Evolutionary conservation across 345 rosid species (phyloP).

Genomic region (Aethionema arabicum): DNA sequence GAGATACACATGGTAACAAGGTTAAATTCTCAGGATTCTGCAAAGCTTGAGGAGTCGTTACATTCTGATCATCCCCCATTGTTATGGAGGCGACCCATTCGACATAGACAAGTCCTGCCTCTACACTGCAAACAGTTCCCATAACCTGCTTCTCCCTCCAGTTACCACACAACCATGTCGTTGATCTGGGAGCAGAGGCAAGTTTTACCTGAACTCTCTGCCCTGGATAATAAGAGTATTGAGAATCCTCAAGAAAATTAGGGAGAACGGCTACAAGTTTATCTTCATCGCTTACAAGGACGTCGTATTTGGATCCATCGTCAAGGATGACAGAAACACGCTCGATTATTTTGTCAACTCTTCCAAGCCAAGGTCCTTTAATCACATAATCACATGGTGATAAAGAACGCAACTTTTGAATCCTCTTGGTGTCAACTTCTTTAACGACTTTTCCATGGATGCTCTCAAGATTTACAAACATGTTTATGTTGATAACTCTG

Average conservation of each 20-base stretch:
- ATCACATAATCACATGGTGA: slow-evolving; percentile 76
- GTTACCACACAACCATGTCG: slow-evolving; percentile 74
- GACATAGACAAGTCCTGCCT: slow-evolving; percentile 64
- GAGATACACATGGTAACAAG: slow-evolving; percentile 58
- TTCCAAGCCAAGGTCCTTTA: slow-evolving; percentile 80
- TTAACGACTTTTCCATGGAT: slow-evolving; percentile 50
- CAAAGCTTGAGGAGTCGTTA: slow-evolving; percentile 48
- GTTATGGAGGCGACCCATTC: slow-evolving; percentile 77
- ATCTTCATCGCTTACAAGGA: slow-evolving; percentile 54
- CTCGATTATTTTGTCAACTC: slow-evolving; percentile 64
- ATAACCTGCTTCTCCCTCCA: slow-evolving; percentile 59
- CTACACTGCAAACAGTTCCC: slow-evolving; percentile 71
- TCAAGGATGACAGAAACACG: slow-evolving; percentile 59
- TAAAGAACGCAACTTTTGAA: slow-evolving; percentile 58
- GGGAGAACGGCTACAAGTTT: slow-evolving; percentile 59
- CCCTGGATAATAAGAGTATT: slow-evolving; percentile 72
- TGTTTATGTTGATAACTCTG: slow-evolving; percentile 53
- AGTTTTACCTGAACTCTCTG: slow-evolving; percentile 69
- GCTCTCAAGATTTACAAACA: slow-evolving; percentile 67
- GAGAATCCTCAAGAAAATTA: slow-evolving; percentile 66
- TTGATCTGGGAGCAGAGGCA: slow-evolving; percentile 50
- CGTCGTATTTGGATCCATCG: slow-evolving; percentile 69
- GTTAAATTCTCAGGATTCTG: slow-evolving; percentile 60
- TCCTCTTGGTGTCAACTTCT: slow-evolving; percentile 58
- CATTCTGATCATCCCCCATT: slow-evolving; percentile 37